Evolutionary conservation across 139 green algal species (phyloP), one percentile per base, ranked within the genome.

Genomic region (Chlamydomonas incerta): DNA sequence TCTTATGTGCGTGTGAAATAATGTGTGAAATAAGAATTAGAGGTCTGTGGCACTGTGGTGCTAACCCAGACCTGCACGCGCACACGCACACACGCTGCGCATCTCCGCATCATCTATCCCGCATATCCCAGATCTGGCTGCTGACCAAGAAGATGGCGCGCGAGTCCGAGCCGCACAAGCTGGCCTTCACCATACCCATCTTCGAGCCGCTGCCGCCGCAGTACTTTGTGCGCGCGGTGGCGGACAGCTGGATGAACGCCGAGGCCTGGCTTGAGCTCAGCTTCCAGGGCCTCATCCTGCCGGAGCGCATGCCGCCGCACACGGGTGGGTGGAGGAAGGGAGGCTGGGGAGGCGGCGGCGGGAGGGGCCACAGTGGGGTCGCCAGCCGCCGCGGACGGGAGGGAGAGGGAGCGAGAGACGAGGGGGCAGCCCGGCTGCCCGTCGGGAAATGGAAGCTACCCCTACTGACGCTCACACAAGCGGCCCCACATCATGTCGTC

Each of bases 171-270:
- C 29, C 75, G 23, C 95, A 98, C 82, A 89, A 85, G 34, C 73
- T 99, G 52, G 90, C 91, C 46, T 99, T 99, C 92, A 98, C 95
- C 65, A 98, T 99, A 77, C 97, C 97, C 65, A 96, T 99, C 74
- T 96, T 95, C 67, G 97, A 99, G 94, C 97, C 97, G 14, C 92
- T 99, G 68, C 97, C 97, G 63, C 37, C 81, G 52, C 87, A 91
- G 87, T 96, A 95, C 90, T 94, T 92, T 75, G 72, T 97, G 26
- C 91, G 95, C 47, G 90, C 93, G 23, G 82, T 98, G 13, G 95
- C 90, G 4, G 96, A 99, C 72, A 85, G 73, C 34, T 99, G 97
- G 97, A 60, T 83, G 58, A 72, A 80, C 26, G 87, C 93, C 4
- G 95, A 97, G 85, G 87, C 91, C 0, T 70, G 93, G 37, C 88